Evolutionary conservation across 2,329 filamentous ascomycete genomes (phyloP).

Genomic region (Talaromyces sp.): DNA sequence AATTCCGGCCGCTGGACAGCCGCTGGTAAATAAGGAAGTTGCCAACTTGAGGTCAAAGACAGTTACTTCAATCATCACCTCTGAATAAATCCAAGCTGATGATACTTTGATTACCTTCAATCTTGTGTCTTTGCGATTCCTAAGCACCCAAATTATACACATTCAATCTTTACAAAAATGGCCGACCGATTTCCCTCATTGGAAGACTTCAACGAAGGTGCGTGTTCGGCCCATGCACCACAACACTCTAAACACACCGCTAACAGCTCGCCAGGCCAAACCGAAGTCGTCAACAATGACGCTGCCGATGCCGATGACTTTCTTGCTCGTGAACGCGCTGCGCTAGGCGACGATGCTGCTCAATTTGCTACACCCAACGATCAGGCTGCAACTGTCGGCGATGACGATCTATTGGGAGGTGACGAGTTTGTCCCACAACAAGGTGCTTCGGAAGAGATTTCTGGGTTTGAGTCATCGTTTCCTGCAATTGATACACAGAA

Average conservation of each 20-base stretch:
- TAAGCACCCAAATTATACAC: neutral
- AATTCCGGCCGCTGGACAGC: conserved; percentile 3
- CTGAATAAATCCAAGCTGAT: neutral
- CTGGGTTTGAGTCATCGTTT: conserved; percentile 80
- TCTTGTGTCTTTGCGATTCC: neutral
- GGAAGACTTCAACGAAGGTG: conserved; percentile 66
- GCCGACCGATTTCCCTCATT: conserved; percentile 74
- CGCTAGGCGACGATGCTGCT: conserved; percentile 86
- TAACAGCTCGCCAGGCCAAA: conserved; percentile 32
- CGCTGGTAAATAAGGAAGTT: conserved; percentile 7
- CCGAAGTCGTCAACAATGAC: conserved; percentile 28
- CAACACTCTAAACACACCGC: conserved; percentile 19
- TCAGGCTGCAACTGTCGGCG: conserved; percentile 52
- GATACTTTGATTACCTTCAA: neutral
- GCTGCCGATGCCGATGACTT: conserved; percentile 70
- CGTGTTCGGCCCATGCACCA: conserved; percentile 11
- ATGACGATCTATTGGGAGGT: conserved; percentile 66
- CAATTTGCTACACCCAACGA: conserved; percentile 79
- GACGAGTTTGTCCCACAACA: conserved; percentile 24
- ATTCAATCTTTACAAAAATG: conserved; percentile 47
- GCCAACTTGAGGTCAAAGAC: conserved; percentile 3
- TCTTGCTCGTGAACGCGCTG: conserved; percentile 81
- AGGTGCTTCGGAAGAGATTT: conserved; percentile 42
- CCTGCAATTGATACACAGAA: conserved; percentile 73
- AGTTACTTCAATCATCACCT: neutral